Conservation (phyloP, 345 rosid species). For the Aurinia saxatilis region DNA sequence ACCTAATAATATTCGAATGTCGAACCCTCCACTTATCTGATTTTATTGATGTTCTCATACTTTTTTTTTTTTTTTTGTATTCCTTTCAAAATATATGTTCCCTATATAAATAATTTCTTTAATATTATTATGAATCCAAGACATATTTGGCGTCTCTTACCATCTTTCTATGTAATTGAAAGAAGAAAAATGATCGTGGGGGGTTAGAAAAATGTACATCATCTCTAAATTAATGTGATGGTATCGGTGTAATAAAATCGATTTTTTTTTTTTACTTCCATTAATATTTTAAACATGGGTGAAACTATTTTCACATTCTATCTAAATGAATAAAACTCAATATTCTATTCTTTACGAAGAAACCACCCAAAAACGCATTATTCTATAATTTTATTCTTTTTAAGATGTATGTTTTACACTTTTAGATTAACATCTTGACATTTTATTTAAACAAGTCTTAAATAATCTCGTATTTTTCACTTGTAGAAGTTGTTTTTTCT, state of each 20-base stretch:
- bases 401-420: too few relatives aligned
- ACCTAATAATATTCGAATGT: constrained; percentile 25
- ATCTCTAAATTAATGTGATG: not conserved
- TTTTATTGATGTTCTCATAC: constrained; percentile 8
- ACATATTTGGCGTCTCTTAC: constrained; percentile 10
- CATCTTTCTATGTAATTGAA: not conserved
- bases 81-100: constrained; percentile 18
- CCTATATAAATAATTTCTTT: not conserved
- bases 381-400: too few relatives aligned
- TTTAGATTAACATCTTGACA: too few relatives aligned
- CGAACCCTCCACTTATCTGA: constrained; percentile 21
- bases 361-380: too few relatives aligned
- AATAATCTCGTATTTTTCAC: too few relatives aligned
- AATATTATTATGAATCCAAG: not conserved
- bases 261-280: not conserved
- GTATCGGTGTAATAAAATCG: not conserved
- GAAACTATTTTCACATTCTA: not conserved
- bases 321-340: too few relatives aligned
- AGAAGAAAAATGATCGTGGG: too few relatives aligned
- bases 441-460: too few relatives aligned
- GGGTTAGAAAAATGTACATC: not conserved
- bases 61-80: constrained; percentile 4
- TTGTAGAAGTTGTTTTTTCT: not conserved
- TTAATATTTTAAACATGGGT: not conserved
- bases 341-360: too few relatives aligned